Base-by-base conservation (phyloP, 225 moss, liverwort and hornwort genomes). In the Neckera pumila region DNA sequence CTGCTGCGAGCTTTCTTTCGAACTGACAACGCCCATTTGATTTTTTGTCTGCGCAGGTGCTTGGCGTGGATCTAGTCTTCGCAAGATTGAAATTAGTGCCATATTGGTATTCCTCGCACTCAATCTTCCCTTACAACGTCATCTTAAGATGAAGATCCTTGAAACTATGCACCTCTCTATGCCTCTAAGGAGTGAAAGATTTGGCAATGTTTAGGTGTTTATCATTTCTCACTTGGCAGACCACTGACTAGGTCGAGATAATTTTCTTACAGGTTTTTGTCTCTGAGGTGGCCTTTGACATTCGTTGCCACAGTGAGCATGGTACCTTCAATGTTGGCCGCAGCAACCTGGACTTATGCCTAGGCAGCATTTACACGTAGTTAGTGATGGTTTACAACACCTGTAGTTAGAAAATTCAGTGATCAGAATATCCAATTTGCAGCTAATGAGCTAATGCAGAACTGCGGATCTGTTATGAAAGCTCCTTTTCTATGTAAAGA, bases 31-130 rank as follows among this genome's bases (percentile, higher is more conserved):
- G 51, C 63, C 58, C 33, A 2, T 72, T 49, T 87, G 51, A 33
- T 53, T 79, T 70, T 40, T 72, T 54, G 22, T 31, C 49, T 88
- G 70, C 91, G 87, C 91, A 98, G 98, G 95, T 92, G 67, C 91
- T 95, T 64, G 96, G 96, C 84, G 96, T 97, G 86, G 98, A 98
- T 90, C 85, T 95, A 84, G 53, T 92, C 73, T 97, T 95, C 76
- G 92, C 98, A 88, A 96, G 95, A 84, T 83, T 93, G 89, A 94
- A 92, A 87, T 85, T 98, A 70, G 91, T 98, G 88, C 98, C 98
- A 58, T 80, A 88, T 73, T 98, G 98, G 98, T 97, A 95, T 66
- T 57, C 40, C 71, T 71, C 76, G 17, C 61, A 78, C 81, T 85
- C 71, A 49, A 36, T 76, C 51, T 76, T 77, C 65, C 34, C 59